Conservation (phyloP, 352 stramenopile genomes). For the Phytophthora cactorum region DNA sequence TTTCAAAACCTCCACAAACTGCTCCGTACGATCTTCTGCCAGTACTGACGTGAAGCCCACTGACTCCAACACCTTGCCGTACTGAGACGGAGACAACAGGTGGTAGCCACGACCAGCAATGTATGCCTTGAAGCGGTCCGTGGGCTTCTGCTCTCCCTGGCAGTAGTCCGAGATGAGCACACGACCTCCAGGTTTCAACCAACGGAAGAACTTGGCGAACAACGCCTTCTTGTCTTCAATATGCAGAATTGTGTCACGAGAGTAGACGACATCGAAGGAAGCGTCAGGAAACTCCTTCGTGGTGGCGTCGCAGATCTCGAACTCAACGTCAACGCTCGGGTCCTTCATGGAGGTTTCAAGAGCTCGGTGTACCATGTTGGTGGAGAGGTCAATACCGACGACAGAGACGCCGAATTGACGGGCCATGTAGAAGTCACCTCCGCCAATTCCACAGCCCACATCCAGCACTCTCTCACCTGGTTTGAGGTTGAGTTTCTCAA, state of each 20-base stretch:
- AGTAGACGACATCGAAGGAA: conserved; percentile 82
- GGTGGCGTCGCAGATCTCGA: conserved; percentile 79
- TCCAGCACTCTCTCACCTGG: conserved; percentile 81
- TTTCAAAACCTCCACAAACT: conserved; percentile 72
- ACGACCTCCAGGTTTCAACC: conserved; percentile 68
- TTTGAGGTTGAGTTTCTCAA: conserved; percentile 69
- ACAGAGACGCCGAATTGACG: conserved; percentile 88
- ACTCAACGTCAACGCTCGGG: conserved; percentile 57
- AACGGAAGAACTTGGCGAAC: conserved; percentile 70
- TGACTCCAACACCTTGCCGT: conserved; percentile 53
- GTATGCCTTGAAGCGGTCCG: conserved; percentile 64
- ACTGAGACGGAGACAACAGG: conserved; percentile 65
- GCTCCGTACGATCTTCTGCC: conserved; percentile 70
- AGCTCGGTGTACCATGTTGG: conserved; percentile 77
- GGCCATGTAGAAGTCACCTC: conserved; percentile 90
- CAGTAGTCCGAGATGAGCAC: conserved; percentile 81
- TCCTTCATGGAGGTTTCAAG: conserved; percentile 69
- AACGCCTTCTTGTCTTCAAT: conserved; percentile 67
- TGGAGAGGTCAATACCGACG: conserved; percentile 76
- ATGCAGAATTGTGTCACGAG: conserved; percentile 79
- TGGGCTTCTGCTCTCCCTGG: conserved; percentile 55
- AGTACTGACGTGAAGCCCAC: conserved; percentile 62
- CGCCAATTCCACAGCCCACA: conserved; percentile 92
- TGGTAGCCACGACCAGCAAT: conserved; percentile 71
- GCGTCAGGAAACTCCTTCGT: conserved; percentile 56